phyloP scores from a whole-genome alignment of 2,329 filamentous ascomycete genomes.

The Aureobasidium sp. region DNA sequence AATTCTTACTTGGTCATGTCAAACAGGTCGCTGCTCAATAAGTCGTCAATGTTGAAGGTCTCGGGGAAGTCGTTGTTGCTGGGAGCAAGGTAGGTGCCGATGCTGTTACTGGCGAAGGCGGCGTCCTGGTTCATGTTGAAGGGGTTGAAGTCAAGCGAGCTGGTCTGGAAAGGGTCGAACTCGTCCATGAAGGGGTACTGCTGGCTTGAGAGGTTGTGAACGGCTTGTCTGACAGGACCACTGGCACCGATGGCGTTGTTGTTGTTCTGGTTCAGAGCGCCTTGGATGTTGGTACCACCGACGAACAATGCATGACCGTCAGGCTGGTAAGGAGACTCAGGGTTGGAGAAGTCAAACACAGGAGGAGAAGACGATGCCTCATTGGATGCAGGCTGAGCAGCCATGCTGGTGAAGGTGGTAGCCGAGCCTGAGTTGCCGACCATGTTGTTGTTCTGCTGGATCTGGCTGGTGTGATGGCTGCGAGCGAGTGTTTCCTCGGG shows the following conservation, averaged over 20 bases:
- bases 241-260: slow-evolving; percentile 1
- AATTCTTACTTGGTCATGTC: background rate
- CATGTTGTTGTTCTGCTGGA: background rate
- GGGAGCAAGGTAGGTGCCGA: slow-evolving; percentile 11
- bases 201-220: slow-evolving; percentile 7
- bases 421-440: background rate
- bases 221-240: slow-evolving; percentile 1
- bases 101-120: slow-evolving; percentile 4
- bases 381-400: background rate
- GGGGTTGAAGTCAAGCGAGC: slow-evolving; percentile 17
- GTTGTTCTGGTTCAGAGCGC: background rate
- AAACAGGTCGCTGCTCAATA: slow-evolving; percentile 10
- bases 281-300: background rate
- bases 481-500: background rate
- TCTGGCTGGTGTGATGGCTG: background rate
- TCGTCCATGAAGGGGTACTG: slow-evolving; percentile 15
- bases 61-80: slow-evolving; percentile 10
- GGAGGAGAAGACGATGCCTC: background rate
- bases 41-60: slow-evolving; percentile 13
- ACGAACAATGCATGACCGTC: background rate
- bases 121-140: slow-evolving; percentile 7
- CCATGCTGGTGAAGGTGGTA: background rate
- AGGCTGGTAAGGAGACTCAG: background rate
- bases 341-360: background rate
- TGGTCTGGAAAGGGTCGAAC: slow-evolving; percentile 17